phyloP scores from a whole-genome alignment of 2,329 filamentous ascomycete genomes.

The Blumeria hordei region DNA sequence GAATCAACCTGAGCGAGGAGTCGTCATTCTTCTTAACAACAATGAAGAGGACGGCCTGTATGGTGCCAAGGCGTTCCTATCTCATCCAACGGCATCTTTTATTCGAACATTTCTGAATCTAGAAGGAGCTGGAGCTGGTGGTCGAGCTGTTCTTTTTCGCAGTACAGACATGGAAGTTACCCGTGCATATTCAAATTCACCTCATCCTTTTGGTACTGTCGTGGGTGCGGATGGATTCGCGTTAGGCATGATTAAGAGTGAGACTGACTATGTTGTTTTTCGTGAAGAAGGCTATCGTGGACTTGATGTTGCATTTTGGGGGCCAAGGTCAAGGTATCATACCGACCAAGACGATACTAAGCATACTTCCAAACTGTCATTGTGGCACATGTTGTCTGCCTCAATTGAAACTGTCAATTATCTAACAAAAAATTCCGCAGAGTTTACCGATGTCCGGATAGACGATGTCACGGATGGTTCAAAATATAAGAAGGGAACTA shows the following conservation, averaged over 20 bases:
- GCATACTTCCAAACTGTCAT: conserved; percentile 43
- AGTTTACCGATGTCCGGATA: conserved; percentile 27
- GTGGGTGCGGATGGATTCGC: conserved; percentile 69
- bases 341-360: conserved; percentile 68
- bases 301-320: conserved; percentile 77
- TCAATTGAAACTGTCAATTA: conserved; percentile 49
- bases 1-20: conserved; percentile 51
- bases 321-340: conserved; percentile 69
- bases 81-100: conserved; percentile 58
- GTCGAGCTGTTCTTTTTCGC: conserved; percentile 67
- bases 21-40: conserved; percentile 79
- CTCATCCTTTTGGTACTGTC: conserved; percentile 63
- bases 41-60: conserved; percentile 85
- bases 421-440: conserved; percentile 41
- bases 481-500: conserved; percentile 37
- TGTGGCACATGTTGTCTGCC: conserved; percentile 92
- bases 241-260: conserved; percentile 51
- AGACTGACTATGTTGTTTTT: conserved; percentile 78
- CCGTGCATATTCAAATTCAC: conserved; percentile 44
- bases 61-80: conserved; percentile 63
- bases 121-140: conserved; percentile 82
- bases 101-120: conserved; percentile 81
- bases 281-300: conserved; percentile 61
- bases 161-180: conserved; percentile 74
- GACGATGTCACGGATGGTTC: conserved; percentile 29